Percentiles rank a stretch among this genome's conserved stretches.
Evolutionary conservation across 2,329 filamentous ascomycete species (phyloP).

Genomic region (Nemania bipapillata): DNA sequence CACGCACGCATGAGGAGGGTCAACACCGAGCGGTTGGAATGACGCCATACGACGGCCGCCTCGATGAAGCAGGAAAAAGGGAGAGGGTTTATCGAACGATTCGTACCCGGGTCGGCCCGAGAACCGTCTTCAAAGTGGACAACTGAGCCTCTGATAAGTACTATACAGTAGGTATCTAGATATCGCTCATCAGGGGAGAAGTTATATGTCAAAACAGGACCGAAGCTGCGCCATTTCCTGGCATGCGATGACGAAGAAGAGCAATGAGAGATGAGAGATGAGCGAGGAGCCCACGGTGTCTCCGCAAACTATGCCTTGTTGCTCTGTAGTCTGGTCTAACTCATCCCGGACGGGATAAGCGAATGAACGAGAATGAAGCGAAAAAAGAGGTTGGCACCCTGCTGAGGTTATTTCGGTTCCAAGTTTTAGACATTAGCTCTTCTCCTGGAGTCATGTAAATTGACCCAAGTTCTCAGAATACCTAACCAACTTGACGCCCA

Average conservation of each 20-base stretch:
- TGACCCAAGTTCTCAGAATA: constrained; percentile 3
- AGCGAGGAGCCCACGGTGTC: neutral
- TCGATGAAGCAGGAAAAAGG: constrained; percentile 10
- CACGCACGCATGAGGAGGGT: neutral
- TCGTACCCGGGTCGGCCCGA: constrained; percentile 15
- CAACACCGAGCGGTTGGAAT: neutral
- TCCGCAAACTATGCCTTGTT: neutral
- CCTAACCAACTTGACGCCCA: neutral
- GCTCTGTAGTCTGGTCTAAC: no score
- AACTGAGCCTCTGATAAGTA: constrained; percentile 6
- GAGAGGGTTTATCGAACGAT: constrained; percentile 10
- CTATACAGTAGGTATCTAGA: neutral
- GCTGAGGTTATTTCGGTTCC: neutral
- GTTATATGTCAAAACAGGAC: neutral
- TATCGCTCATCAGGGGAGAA: neutral
- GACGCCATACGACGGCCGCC: constrained; percentile 6
- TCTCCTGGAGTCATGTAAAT: neutral
- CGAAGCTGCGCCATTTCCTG: neutral
- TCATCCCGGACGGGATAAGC: neutral
- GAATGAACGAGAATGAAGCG: neutral
- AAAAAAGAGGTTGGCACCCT: constrained; percentile 1
- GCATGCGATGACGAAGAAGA: neutral
- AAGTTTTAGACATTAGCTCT: neutral
- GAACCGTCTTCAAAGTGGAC: neutral
- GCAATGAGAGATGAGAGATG: constrained; percentile 5